Base-by-base conservation (phyloP, 495 filamentous ascomycete genomes). In the Neurospora sp. region DNA sequence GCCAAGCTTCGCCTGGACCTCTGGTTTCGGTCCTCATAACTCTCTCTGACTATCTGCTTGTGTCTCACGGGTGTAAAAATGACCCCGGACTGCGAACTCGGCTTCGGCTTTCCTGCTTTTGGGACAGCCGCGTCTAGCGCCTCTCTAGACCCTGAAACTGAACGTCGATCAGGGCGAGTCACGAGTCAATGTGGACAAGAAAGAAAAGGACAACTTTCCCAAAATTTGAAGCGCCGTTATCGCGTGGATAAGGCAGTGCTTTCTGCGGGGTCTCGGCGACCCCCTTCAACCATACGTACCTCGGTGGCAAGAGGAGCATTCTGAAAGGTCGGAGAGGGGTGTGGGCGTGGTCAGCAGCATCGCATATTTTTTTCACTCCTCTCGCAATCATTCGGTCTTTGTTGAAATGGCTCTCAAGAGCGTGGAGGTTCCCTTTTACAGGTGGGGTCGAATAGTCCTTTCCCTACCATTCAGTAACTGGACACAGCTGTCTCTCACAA, bases 281-380 rank as follows among this genome's bases (percentile, higher is more conserved):
- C 38, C 48, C 48, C 31, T 42, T 42, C 48, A 71, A 35, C 70
- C 22, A 61, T n/a, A 53, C 20, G 48, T 59, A 59, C 22, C 48
- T 42, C 73, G 80, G 82, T 82, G 82, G 81, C 82, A 84, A 84
- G 78, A 80, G 81, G 65, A 82, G 81, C 78, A 72, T 78, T 80
- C 74, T 81, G 80, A 83, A 80, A 82, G 80, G 82, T 80, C 79
- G 78, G 72, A 72, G 39, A 59, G 22, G 22, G 48, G 35, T 69
- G 40, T 37, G 46, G 70, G 37, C 37, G 70, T 38, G 37, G 61
- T 68, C 70, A 39, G 44, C 46, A 69, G 68, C 68, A 71, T 71
- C 70, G 48, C 48, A 59, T 27, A 0, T 4, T 59, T 59, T 59
- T 59, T 59, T 16, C 22, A 59, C 20, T 27, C n/a, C 48, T 59